These are phyloP conservation scores for Diaporthe longicolla DNA, from an alignment of 2,329 filamentous ascomycete genomes.

Conservation along the genomic window DNA sequence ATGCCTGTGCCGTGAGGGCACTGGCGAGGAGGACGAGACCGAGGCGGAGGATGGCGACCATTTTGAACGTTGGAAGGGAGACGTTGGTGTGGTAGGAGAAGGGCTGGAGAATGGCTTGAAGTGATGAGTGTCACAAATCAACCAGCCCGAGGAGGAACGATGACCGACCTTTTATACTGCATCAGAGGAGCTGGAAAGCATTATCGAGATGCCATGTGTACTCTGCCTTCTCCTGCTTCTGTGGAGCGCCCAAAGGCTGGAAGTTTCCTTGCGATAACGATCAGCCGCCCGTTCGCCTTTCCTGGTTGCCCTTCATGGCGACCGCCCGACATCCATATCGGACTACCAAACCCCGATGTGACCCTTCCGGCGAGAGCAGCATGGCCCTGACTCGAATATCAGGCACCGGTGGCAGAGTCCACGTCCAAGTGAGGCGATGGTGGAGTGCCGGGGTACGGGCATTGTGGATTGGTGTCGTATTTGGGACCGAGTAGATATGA, in stretches of 20 bases:
- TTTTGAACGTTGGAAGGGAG: not conserved
- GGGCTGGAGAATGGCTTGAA: not conserved
- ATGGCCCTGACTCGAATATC: constrained; percentile 20
- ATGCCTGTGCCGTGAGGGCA: constrained; percentile 20
- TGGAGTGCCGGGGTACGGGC: not conserved
- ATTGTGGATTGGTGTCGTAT: constrained; percentile 12
- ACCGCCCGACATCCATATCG: not conserved
- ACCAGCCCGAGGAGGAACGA: not conserved
- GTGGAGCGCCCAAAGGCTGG: not conserved
- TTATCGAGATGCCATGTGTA: not conserved
- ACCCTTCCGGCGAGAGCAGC: constrained; percentile 2
- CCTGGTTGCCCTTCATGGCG: not conserved
- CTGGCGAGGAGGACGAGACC: constrained; percentile 8
- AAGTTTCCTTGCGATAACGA: not conserved
- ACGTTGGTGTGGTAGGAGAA: not conserved
- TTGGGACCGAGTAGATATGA: not conserved
- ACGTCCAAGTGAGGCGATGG: not conserved
- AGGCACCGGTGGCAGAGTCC: not conserved
- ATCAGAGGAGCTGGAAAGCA: not conserved
- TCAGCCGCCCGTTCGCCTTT: not conserved
- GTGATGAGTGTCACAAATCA: not conserved
- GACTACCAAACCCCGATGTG: not conserved
- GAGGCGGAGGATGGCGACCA: constrained; percentile 15
- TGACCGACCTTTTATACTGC: constrained; percentile 12
- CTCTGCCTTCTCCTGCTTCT: not conserved